Evolutionary conservation across 176 grass and related monocot species (phyloP).

Genomic region (Dactylis glomerata): DNA sequence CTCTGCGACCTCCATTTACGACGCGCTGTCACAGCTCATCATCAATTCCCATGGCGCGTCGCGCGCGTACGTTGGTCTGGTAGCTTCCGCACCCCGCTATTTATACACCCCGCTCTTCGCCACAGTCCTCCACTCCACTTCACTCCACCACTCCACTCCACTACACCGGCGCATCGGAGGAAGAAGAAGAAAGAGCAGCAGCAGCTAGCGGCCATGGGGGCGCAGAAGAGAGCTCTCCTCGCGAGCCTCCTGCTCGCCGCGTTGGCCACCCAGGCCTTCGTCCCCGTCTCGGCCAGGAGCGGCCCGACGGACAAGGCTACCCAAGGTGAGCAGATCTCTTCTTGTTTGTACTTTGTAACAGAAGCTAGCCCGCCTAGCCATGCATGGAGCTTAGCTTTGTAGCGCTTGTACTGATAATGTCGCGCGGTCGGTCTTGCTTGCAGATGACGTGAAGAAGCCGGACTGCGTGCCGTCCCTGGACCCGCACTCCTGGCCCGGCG

Average conservation of each 20-base stretch:
- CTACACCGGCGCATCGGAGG: not conserved
- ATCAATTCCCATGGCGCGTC: slow-evolving; percentile 41
- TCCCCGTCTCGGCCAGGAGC: slow-evolving; percentile 15
- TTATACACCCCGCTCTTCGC: not conserved
- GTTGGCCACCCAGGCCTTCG: slow-evolving; percentile 32
- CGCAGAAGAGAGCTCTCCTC: slow-evolving; percentile 1
- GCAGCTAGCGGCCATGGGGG: slow-evolving; percentile 21
- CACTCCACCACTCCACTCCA: not conserved
- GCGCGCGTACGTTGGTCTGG: slow-evolving; percentile 34
- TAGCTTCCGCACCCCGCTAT: slow-evolving; percentile 36
- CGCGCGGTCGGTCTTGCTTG: not conserved
- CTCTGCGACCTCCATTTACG: slow-evolving; percentile 36
- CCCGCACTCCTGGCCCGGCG: slow-evolving; percentile 29
- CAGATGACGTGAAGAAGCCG: slow-evolving; percentile 50
- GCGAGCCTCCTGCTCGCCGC: slow-evolving; percentile 38
- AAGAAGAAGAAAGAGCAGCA: not conserved
- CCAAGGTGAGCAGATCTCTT: slow-evolving; percentile 22
- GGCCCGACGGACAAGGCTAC: slow-evolving; percentile 6
- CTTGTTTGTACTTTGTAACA: not conserved
- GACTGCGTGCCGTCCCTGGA: slow-evolving; percentile 52
- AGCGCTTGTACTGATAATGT: not conserved
- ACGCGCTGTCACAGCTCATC: slow-evolving; percentile 4
- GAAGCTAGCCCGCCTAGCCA: too few species aligned
- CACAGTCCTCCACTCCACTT: not conserved
- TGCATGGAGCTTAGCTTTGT: not conserved